Base-by-base conservation (phyloP, 2,329 filamentous ascomycete genomes). In the Tolypocladium album region DNA sequence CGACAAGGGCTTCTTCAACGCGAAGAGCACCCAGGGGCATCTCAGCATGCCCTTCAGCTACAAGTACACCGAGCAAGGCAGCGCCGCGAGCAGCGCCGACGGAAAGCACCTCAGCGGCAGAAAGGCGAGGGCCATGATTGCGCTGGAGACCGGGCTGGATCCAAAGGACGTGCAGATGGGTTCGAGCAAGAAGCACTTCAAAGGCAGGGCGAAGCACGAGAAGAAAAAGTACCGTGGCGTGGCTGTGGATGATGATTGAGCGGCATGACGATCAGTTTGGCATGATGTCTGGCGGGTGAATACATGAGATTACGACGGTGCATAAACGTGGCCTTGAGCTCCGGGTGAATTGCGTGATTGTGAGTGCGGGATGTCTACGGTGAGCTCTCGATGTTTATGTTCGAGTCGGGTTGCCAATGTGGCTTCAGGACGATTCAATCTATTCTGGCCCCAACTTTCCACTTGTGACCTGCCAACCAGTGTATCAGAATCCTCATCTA, bases 101-200 rank as follows among this genome's bases (percentile, higher is more conserved):
- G 70, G 70, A 20, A 95, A 90, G 76, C 79, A 88, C 63, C 75
- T 97, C 55, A 90, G 84, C 22, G 92, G 92, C 0, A 82, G 94
- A 62, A 99, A 99, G 74, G 83, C 90, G 57, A 86, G 86, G 69
- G 81, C 88, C 45, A 84, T 97, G 79, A 79, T 90, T 57, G 93
- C 93, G 13, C 70, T 97, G 63, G 91, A 97, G 76, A 90, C 88
- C 61, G 89, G 90, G 17, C 73, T 97, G 42, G 92, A 97, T 68
- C 87, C 89, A 0, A 88, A 87, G 61, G 93, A 97, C 61, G 76
- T 94, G 65, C 77, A 80, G 73, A 68, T 82, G 61, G 79, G 79
- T 61, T 79, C 79, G 58, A 83, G 87, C 60, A 99, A 99, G 84
- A 97, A 97, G 79, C 94, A 99, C 75, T 94, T 91, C 75, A 96